Evolutionary conservation across 1,284 basidiomycete species (phyloP).

Genomic region (Inonotus obliquus): DNA sequence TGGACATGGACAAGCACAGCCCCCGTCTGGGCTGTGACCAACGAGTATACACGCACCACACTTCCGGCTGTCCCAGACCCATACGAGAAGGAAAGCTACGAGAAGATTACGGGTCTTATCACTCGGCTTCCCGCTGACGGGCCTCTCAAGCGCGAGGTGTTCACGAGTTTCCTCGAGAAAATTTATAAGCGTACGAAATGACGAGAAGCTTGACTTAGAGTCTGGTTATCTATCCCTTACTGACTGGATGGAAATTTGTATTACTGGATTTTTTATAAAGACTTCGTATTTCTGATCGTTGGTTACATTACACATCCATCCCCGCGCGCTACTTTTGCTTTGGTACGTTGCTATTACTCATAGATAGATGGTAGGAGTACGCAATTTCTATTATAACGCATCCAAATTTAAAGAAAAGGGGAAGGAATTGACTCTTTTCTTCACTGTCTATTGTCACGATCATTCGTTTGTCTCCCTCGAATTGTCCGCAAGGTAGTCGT

Average conservation of each 20-base stretch:
- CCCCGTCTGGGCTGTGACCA: no score
- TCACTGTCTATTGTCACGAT: background rate
- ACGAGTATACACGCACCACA: no score
- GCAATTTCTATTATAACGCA: no score
- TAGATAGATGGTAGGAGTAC: no score
- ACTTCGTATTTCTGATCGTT: background rate
- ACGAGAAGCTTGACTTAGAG: background rate
- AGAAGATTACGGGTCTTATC: slow-evolving; percentile 63
- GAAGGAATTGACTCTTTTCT: background rate
- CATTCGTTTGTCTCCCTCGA: background rate
- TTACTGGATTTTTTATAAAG: background rate
- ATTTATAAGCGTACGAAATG: slow-evolving; percentile 88
- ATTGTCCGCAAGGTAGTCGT: background rate
- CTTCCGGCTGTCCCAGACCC: no score
- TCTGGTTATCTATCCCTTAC: background rate
- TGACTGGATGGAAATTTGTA: background rate
- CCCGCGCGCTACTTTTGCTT: no score
- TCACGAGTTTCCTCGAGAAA: slow-evolving; percentile 83
- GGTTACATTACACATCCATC: no score
- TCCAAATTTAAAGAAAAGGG: no score
- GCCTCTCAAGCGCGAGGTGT: slow-evolving; percentile 72
- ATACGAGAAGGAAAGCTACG: slow-evolving; percentile 80
- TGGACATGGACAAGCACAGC: no score
- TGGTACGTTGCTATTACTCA: no score
- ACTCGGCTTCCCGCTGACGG: slow-evolving; percentile 59